These are phyloP conservation scores for Colletotrichum cordylinicola DNA, from an alignment of 2,329 filamentous ascomycete species.

Conservation along the genomic window DNA sequence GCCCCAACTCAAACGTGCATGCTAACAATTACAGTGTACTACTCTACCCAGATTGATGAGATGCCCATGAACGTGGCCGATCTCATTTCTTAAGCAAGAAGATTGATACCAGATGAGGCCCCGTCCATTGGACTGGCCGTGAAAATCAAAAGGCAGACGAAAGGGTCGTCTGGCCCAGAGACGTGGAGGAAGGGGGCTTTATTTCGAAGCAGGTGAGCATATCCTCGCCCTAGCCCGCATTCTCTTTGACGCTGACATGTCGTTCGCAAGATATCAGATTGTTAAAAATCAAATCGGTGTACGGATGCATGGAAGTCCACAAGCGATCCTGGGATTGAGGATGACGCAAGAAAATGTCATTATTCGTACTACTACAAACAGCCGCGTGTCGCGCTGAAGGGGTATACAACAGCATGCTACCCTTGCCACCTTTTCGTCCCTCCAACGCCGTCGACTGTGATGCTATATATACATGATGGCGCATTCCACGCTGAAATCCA, in stretches of 20 bases:
- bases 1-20: neutral
- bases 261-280: neutral
- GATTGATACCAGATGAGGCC: neutral
- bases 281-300: neutral
- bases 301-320: neutral
- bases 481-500: neutral
- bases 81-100: conserved; percentile 52
- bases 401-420: conserved; percentile 8
- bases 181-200: conserved; percentile 24
- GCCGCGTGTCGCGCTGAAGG: conserved; percentile 2
- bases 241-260: neutral
- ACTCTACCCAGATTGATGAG: conserved; percentile 96
- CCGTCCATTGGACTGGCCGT: neutral
- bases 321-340: neutral
- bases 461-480: neutral
- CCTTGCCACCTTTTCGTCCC: neutral
- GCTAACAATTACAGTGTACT: conserved; percentile 72
- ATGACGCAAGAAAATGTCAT: conserved; percentile 1
- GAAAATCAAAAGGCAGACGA: neutral
- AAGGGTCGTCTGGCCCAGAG: conserved; percentile 7
- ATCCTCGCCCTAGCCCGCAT: neutral
- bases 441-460: neutral
- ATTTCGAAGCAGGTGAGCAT: conserved; percentile 13
- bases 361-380: conserved; percentile 15
- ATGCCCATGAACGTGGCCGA: conserved; percentile 95